Conservation (phyloP, 345 rosid genomes). For the Acer campestre region DNA sequence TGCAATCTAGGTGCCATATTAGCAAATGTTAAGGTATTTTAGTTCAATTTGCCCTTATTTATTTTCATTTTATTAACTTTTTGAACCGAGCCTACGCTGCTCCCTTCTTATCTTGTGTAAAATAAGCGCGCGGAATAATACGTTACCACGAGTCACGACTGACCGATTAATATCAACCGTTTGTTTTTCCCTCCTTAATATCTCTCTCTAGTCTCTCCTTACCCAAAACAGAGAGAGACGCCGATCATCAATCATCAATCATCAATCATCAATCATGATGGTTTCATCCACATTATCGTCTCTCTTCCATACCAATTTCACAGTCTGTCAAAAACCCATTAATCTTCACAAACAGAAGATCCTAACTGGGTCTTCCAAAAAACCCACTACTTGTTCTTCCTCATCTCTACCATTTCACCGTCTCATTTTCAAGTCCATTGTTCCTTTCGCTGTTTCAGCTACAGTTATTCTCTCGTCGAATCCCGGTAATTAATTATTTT, state of each 20-base stretch:
- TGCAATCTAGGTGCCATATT: no score
- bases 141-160: slow-evolving; percentile 2
- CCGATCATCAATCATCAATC: neutral
- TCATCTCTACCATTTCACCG: slow-evolving; percentile 23
- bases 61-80: no score
- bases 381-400: slow-evolving; percentile 18
- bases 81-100: no score
- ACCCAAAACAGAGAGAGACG: neutral
- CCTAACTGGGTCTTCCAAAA: slow-evolving; percentile 7
- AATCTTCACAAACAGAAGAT: slow-evolving; percentile 18
- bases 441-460: slow-evolving; percentile 71
- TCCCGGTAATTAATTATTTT: slow-evolving; percentile 45
- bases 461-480: slow-evolving; percentile 64
- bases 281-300: slow-evolving; percentile 36
- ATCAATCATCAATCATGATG: slow-evolving; percentile 18
- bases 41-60: no score
- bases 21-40: no score
- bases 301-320: slow-evolving; percentile 28
- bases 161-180: slow-evolving; percentile 25
- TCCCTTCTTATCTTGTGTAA: neutral
- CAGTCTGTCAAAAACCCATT: slow-evolving; percentile 32
- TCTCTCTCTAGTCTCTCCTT: neutral
- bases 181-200: slow-evolving; percentile 3
- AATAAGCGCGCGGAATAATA: neutral
- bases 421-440: slow-evolving; percentile 39